phyloP scores from a whole-genome alignment of 2,329 filamentous ascomycete genomes.

The Fusarium papillatum region DNA sequence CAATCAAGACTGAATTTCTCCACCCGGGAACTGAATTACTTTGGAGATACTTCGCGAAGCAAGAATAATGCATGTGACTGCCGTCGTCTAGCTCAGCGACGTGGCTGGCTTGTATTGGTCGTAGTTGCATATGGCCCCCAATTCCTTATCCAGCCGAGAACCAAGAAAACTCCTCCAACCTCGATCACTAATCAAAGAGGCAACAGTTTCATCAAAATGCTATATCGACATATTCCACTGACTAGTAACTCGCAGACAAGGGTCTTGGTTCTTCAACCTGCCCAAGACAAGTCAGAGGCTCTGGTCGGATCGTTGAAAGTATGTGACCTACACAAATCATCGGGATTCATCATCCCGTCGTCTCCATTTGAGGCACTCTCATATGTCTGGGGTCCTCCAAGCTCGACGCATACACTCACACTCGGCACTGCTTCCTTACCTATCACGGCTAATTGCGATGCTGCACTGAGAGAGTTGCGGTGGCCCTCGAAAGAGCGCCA shows the following conservation, averaged over 20 bases:
- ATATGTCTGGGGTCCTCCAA: background rate
- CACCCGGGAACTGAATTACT: background rate
- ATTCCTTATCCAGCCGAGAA: background rate
- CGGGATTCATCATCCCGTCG: background rate
- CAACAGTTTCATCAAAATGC: background rate
- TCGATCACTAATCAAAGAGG: too few species aligned
- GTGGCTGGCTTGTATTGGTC: background rate
- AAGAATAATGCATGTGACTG: background rate
- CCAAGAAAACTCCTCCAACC: background rate
- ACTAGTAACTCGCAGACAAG: background rate
- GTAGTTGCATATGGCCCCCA: background rate
- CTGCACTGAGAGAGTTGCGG: background rate
- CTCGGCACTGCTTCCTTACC: background rate
- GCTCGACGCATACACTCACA: background rate
- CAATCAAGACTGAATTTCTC: background rate
- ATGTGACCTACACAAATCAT: background rate
- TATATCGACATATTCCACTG: background rate
- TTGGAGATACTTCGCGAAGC: background rate
- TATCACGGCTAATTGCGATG: background rate
- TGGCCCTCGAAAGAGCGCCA: background rate
- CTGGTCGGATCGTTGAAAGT: background rate
- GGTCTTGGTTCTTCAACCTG: background rate
- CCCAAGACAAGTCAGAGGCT: background rate
- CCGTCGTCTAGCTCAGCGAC: background rate
- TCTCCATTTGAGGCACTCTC: background rate